phyloP scores from a whole-genome alignment of 225 moss, liverwort and hornwort genomes.

The Marchantia paleacea region DNA sequence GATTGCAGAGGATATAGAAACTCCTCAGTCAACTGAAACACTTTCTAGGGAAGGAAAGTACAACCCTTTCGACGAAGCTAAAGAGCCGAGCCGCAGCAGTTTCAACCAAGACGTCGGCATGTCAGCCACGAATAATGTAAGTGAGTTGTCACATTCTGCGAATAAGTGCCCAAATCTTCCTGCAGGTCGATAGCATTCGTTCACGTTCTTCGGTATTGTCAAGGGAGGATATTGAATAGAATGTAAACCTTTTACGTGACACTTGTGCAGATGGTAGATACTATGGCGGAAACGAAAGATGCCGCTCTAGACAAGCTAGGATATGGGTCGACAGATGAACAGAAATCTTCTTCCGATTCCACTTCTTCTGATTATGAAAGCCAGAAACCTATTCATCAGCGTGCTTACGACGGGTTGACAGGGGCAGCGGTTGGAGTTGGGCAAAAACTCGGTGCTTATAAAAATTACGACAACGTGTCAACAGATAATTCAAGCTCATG shows the following conservation, averaged over 20 bases:
- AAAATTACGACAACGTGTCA: not conserved
- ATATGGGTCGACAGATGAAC: not conserved
- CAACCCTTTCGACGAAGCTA: not conserved
- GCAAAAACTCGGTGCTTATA: conserved; percentile 10
- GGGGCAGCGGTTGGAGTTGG: conserved; percentile 19
- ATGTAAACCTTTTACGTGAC: not conserved
- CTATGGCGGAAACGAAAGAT: not conserved
- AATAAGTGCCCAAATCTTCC: not conserved
- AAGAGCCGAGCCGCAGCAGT: not conserved
- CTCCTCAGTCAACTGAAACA: not conserved
- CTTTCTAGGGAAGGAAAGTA: not conserved
- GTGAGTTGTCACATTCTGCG: not conserved
- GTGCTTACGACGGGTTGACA: conserved; percentile 25
- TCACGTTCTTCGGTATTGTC: too few relatives aligned
- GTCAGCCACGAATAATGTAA: not conserved
- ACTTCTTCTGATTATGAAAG: not conserved
- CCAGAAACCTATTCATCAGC: conserved; percentile 17
- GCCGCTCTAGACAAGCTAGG: not conserved
- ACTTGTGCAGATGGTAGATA: not conserved
- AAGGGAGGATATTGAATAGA: too few relatives aligned
- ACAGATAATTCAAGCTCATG: not conserved
- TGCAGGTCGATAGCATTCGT: too few relatives aligned
- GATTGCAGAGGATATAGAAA: not conserved
- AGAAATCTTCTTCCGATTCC: not conserved
- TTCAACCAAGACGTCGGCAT: not conserved